Base-by-base conservation (phyloP, 495 filamentous ascomycete genomes). In the Daldinia loculata region DNA sequence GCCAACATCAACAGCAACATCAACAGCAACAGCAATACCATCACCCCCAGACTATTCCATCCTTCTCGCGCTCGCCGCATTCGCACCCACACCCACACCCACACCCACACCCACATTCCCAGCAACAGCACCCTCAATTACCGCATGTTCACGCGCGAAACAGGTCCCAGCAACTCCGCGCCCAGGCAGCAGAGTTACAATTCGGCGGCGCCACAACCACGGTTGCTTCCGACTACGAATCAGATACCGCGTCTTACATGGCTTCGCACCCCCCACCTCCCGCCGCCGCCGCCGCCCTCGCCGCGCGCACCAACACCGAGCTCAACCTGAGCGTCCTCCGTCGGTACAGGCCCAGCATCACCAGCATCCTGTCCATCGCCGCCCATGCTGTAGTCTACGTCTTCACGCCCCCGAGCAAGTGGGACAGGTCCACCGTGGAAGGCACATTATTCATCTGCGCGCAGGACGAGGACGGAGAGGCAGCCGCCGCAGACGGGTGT, bases 371-470 rank as follows among this genome's bases (percentile, higher is more conserved):
- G 55, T 89, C 88, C 56, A 90, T 94, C 66, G 92, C 92, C 19
- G 89, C 90, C 27, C 93, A 92, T 76, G 89, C 89, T 50, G 90
- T 93, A 8, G 84, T 97, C 59, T 97, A 97, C 82, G 82, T 83
- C 71, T 95, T 95, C 80, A 84, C 81, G 41, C 84, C 87, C 22
- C 78, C 82, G 3, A 79, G 85, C 4, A 79, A 83, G 62, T 97
- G 94, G 94, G 90, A 95, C 72, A 95, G 93, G 77, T 83, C 82
- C 45, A 89, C 86, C 39, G 82, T 92, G 15, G 93, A 96, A 78
- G 94, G 94, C 51, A 90, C 90, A 3, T 82, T 97, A 48, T 97
- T 97, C 80, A 85, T 96, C 39, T 94, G 90, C 82, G 83, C 89
- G 60, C 86, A 89, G 60, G 76, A 62, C 48, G 17, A 27, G 22